These are phyloP conservation scores for Populus ilicifolia DNA, from an alignment of 345 rosid genomes.

Conservation along the genomic window DNA sequence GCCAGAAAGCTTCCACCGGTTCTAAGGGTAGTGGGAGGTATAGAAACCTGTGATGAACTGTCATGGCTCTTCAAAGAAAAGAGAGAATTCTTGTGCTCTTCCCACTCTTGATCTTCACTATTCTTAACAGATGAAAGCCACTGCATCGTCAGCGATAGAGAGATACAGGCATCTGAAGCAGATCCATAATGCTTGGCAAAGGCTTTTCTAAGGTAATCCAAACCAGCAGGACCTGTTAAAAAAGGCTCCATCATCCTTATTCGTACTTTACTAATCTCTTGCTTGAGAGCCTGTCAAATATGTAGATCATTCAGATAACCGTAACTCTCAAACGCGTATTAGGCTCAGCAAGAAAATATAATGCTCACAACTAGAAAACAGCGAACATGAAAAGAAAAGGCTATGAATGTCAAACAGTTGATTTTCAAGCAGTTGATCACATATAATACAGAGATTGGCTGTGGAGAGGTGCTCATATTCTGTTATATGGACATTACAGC, in stretches of 20 bases:
- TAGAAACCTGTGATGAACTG: constrained; percentile 39
- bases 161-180: constrained; percentile 40
- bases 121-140: constrained; percentile 61
- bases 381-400: not conserved
- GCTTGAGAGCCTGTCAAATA: constrained; percentile 58
- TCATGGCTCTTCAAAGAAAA: constrained; percentile 39
- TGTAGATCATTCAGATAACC: not conserved
- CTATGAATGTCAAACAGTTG: not conserved
- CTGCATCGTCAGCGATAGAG: constrained; percentile 50
- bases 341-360: not conserved
- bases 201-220: constrained; percentile 59
- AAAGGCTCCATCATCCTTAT: constrained; percentile 68
- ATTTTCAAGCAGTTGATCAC: not conserved
- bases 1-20: constrained; percentile 66
- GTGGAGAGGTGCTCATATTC: not conserved
- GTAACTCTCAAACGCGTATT: not conserved
- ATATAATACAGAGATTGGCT: not conserved
- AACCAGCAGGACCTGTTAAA: constrained; percentile 77
- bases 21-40: constrained; percentile 56
- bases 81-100: constrained; percentile 53
- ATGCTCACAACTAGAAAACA: not conserved
- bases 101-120: constrained; percentile 65
- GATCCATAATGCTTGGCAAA: constrained; percentile 57
- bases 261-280: constrained; percentile 71
- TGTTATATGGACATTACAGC: not conserved